phyloP scores from a whole-genome alignment of 225 moss, liverwort and hornwort genomes.

The Marchantia paleacea region DNA sequence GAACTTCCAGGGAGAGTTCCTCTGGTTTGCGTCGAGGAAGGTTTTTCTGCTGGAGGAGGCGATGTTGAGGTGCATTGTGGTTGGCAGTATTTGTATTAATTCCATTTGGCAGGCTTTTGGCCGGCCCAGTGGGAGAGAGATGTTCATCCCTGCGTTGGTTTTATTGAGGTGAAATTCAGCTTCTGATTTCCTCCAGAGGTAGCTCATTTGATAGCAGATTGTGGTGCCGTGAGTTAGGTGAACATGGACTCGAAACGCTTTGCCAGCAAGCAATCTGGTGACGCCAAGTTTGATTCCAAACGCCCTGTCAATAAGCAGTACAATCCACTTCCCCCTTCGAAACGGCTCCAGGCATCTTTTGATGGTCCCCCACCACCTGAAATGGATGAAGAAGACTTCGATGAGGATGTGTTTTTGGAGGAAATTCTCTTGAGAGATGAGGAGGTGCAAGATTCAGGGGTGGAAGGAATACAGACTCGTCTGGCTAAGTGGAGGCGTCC shows the following conservation, averaged over 20 bases:
- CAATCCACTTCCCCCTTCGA: constrained; percentile 53
- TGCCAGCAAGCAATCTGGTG: not conserved
- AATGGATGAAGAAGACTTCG: constrained; percentile 72
- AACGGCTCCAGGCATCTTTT: constrained; percentile 59
- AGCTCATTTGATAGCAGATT: constrained; percentile 3
- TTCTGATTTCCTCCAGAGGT: no score
- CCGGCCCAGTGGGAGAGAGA: no score
- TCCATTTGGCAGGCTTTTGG: no score
- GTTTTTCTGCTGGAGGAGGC: no score
- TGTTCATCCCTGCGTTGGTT: no score
- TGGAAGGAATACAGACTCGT: constrained; percentile 49
- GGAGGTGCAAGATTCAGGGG: constrained; percentile 62
- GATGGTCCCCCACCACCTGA: constrained; percentile 49
- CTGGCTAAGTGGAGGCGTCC: constrained; percentile 84
- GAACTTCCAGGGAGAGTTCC: no score
- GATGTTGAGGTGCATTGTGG: no score
- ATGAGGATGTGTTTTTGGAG: constrained; percentile 90
- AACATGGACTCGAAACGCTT: constrained; percentile 2
- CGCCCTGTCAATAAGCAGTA: constrained; percentile 25
- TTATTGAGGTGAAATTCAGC: not conserved
- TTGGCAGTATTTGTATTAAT: no score
- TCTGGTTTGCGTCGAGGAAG: no score
- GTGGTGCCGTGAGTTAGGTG: no score
- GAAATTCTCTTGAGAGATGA: constrained; percentile 79
- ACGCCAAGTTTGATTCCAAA: constrained; percentile 13